Percentiles rank a stretch among this genome's conserved stretches.
These are phyloP conservation scores for Zostera marina DNA, from an alignment of 116 monocot species.

Conservation along the genomic window DNA sequence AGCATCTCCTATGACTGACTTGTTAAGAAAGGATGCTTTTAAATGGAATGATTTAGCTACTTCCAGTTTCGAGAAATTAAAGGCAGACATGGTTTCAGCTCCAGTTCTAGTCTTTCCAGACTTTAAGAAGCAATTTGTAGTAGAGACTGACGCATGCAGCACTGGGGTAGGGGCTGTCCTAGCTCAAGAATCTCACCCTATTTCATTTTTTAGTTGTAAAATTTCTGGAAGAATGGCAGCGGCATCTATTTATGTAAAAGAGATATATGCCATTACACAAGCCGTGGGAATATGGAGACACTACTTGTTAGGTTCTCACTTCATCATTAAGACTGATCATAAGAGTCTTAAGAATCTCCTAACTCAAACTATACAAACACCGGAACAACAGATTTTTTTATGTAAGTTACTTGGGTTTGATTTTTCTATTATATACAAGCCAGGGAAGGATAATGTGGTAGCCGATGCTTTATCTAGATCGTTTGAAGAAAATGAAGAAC, in stretches of 20 bases:
- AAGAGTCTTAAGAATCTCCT: not conserved
- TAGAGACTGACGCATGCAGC: not conserved
- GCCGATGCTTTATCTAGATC: not conserved
- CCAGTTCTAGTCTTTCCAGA: not conserved
- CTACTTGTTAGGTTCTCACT: not conserved
- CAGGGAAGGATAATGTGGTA: not conserved
- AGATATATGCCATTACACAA: not conserved
- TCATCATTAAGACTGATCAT: not conserved
- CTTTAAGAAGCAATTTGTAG: not conserved
- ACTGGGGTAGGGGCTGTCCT: not conserved
- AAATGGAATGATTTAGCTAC: not conserved
- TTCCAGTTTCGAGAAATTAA: no score
- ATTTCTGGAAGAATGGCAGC: not conserved
- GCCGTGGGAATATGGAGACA: not conserved
- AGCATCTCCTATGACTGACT: not conserved
- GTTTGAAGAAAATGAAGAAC: no score
- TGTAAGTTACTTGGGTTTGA: not conserved
- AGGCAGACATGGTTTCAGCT: not conserved
- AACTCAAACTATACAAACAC: not conserved
- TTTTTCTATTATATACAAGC: not conserved
- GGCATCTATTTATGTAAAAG: not conserved
- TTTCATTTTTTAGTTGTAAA: not conserved
- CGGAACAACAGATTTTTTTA: not conserved
- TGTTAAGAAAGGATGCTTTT: not conserved
- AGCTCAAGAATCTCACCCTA: not conserved